Conservation (phyloP, 1,284 basidiomycete genomes). For the Chondrostereum purpureum region DNA sequence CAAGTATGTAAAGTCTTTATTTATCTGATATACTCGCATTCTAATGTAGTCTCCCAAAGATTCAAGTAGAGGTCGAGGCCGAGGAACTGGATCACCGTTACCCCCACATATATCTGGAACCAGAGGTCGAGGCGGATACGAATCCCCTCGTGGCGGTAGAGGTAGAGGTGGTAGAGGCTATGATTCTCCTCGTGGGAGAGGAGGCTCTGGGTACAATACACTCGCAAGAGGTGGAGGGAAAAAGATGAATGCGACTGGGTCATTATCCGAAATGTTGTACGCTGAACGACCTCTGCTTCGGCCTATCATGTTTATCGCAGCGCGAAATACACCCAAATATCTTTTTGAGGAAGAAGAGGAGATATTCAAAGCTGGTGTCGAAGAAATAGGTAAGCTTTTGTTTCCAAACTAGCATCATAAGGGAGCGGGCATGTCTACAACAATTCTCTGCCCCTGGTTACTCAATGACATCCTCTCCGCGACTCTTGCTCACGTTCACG, state of each 20-base stretch:
- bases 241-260: slow-evolving; percentile 24
- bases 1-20: neutral
- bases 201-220: slow-evolving; percentile 12
- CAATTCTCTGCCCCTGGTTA: no score
- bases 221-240: slow-evolving; percentile 6
- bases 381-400: slow-evolving; percentile 41
- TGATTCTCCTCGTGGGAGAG: neutral
- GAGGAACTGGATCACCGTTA: slow-evolving; percentile 16
- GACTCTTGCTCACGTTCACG: neutral
- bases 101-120: neutral
- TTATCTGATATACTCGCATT: neutral
- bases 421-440: no score
- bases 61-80: slow-evolving; percentile 12
- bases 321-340: slow-evolving; percentile 40
- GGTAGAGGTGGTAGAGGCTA: slow-evolving; percentile 12
- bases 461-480: no score
- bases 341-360: slow-evolving; percentile 64
- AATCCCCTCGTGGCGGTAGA: slow-evolving; percentile 13
- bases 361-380: slow-evolving; percentile 48
- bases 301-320: slow-evolving; percentile 64
- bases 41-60: slow-evolving; percentile 1
- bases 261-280: slow-evolving; percentile 51
- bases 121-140: neutral
- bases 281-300: slow-evolving; percentile 53
- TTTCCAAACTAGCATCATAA: no score